phyloP scores from a whole-genome alignment of 805 yeast species.

The Metschnikowia drakensbergensis region DNA sequence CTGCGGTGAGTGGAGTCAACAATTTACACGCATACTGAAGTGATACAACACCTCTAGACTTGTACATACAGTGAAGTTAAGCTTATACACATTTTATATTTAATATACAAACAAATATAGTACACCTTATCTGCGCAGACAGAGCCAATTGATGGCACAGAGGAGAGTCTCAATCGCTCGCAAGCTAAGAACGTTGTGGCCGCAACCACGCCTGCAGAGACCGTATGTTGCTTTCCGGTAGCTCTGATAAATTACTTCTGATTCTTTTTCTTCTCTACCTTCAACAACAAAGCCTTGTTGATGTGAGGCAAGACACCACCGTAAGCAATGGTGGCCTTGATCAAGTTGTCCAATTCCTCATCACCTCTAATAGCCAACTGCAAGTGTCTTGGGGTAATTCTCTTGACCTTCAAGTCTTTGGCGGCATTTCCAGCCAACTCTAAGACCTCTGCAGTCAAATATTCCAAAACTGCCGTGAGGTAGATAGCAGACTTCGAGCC shows the following conservation, averaged over 20 bases:
- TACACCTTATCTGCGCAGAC: slow-evolving; percentile 10
- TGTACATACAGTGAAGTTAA: neutral
- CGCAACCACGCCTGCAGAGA: neutral
- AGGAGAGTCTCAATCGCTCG: neutral
- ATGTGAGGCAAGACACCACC: slow-evolving; percentile 35
- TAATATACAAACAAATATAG: slow-evolving; percentile 19
- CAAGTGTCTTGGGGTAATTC: slow-evolving; percentile 32
- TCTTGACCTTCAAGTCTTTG: slow-evolving; percentile 32
- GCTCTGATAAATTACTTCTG: slow-evolving; percentile 13
- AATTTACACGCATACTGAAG: neutral
- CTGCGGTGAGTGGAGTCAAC: neutral
- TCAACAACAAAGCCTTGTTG: slow-evolving; percentile 32
- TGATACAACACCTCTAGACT: neutral
- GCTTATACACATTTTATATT: slow-evolving; percentile 5
- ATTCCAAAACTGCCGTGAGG: slow-evolving; percentile 30
- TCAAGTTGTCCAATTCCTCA: slow-evolving; percentile 32
- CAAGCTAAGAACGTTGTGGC: slow-evolving; percentile 1
- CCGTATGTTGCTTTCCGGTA: neutral
- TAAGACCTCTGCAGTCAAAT: slow-evolving; percentile 30
- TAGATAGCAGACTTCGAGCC: slow-evolving; percentile 78
- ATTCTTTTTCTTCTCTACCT: slow-evolving; percentile 28
- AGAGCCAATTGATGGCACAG: slow-evolving; percentile 1
- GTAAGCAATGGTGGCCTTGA: slow-evolving; percentile 31
- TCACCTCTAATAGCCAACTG: slow-evolving; percentile 33
- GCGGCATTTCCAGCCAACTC: slow-evolving; percentile 33